Percentiles rank a stretch among this genome's conserved stretches.
Evolutionary conservation across 23 red algal genomes (phyloP).

Genomic region (Rhodosorus marinus): DNA sequence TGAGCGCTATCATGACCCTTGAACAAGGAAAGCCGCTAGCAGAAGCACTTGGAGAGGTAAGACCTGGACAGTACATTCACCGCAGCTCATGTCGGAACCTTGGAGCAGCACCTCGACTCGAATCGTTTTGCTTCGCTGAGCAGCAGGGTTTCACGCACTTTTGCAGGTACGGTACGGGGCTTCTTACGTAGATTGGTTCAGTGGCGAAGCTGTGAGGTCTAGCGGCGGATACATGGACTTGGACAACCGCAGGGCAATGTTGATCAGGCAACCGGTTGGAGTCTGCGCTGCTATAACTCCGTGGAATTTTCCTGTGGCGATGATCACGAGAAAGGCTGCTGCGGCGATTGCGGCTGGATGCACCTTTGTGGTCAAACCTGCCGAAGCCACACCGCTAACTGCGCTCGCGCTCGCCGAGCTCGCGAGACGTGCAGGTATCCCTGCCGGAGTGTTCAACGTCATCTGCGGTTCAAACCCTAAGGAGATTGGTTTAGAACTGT

Average conservation of each 20-base stretch:
- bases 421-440: conserved; percentile 40
- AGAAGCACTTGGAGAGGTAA: conserved; percentile 71
- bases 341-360: conserved; percentile 74
- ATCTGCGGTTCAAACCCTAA: conserved; percentile 8
- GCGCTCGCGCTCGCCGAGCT: conserved; percentile 70
- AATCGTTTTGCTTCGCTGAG: no score
- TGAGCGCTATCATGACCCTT: conserved; percentile 42
- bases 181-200: conserved; percentile 55
- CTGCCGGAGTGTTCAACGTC: conserved; percentile 56
- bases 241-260: conserved; percentile 1
- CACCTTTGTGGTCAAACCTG: conserved; percentile 60
- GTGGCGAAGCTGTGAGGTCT: conserved; percentile 17
- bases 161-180: conserved; percentile 60
- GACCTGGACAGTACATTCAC: no score
- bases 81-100: no score
- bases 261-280: conserved; percentile 49
- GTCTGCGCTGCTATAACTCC: conserved; percentile 65
- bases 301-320: conserved; percentile 82
- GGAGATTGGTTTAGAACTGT: conserved; percentile 21
- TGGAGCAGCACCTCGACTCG: no score
- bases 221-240: conserved; percentile 7
- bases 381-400: conserved; percentile 51
- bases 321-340: conserved; percentile 70
- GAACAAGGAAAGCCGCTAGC: conserved; percentile 77
- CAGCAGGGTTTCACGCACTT: no score